Percentiles rank a stretch among this genome's conserved stretches.
phyloP scores from a whole-genome alignment of 2,329 filamentous ascomycete genomes.

The Capronia coronata region DNA sequence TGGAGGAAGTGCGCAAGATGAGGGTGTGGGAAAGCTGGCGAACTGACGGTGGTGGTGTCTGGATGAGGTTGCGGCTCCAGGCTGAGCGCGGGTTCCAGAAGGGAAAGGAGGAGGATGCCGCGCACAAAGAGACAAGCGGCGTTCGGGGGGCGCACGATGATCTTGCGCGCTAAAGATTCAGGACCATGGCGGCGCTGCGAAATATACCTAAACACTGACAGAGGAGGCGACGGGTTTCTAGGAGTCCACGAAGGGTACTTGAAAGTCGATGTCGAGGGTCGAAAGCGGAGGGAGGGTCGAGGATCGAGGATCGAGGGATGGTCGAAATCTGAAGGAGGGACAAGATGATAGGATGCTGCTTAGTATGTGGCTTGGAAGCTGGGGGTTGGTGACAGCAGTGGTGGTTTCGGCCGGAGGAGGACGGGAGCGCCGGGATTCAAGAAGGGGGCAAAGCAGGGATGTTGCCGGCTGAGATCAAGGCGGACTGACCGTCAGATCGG shows the following conservation, averaged over 20 bases:
- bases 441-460: neutral
- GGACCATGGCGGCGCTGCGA: neutral
- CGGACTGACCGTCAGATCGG: too few species aligned
- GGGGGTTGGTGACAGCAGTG: conserved; percentile 1
- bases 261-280: neutral
- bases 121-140: neutral
- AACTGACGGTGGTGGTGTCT: conserved; percentile 7
- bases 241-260: neutral
- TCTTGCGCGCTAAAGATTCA: neutral
- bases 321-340: neutral
- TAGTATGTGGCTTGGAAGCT: conserved; percentile 1
- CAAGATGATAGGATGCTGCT: neutral
- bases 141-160: neutral
- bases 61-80: conserved; percentile 16
- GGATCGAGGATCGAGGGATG: conserved; percentile 3
- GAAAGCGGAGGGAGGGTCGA: conserved; percentile 5
- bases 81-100: conserved; percentile 14
- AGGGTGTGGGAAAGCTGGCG: conserved; percentile 11
- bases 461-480: neutral
- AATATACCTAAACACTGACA: neutral
- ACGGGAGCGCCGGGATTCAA: conserved; percentile 1
- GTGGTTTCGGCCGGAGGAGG: conserved; percentile 1
- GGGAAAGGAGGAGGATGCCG: conserved; percentile 15
- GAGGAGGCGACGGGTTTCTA: neutral
- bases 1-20: conserved; percentile 12